Conservation (phyloP, 2,329 filamentous ascomycete species). For the Fusarium incarnatum region DNA sequence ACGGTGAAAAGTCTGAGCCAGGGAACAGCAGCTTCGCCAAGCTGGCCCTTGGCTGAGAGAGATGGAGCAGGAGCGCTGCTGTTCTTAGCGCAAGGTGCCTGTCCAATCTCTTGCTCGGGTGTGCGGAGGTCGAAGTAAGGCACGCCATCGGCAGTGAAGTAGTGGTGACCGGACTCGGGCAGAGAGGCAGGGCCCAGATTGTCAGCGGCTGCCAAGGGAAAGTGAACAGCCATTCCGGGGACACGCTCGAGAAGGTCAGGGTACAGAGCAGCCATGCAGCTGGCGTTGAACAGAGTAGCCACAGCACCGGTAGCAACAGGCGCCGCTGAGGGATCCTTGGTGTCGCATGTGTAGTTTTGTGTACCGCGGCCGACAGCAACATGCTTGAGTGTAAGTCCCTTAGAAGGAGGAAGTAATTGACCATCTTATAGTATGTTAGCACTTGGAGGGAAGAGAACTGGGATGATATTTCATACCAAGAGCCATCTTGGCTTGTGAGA, state of each 20-base stretch:
- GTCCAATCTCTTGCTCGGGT: slow-evolving; percentile 63
- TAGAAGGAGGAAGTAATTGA: slow-evolving; percentile 69
- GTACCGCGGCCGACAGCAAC: slow-evolving; percentile 89
- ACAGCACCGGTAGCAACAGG: slow-evolving; percentile 79
- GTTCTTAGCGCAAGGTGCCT: slow-evolving; percentile 72
- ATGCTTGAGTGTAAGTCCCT: slow-evolving; percentile 75
- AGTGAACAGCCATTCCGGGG: slow-evolving; percentile 75
- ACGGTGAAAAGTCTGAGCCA: slow-evolving; percentile 80
- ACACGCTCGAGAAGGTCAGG: slow-evolving; percentile 74
- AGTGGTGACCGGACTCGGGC: slow-evolving; percentile 80
- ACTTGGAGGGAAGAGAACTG: neutral
- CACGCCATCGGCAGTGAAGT: slow-evolving; percentile 76
- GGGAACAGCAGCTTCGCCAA: slow-evolving; percentile 75
- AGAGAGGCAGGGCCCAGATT: slow-evolving; percentile 69
- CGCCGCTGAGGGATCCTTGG: slow-evolving; percentile 66
- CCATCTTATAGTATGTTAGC: slow-evolving; percentile 46
- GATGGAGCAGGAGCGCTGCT: slow-evolving; percentile 71
- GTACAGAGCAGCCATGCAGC: slow-evolving; percentile 78
- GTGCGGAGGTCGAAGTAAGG: slow-evolving; percentile 85
- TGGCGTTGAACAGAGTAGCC: slow-evolving; percentile 88
- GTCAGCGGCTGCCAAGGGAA: slow-evolving; percentile 62
- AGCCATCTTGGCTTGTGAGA: slow-evolving; percentile 65
- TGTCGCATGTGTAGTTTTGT: slow-evolving; percentile 91
- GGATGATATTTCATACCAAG: slow-evolving; percentile 55
- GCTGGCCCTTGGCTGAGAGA: slow-evolving; percentile 67